Conservation (phyloP, 371 early-diverging fungal species). For the Syncephalastrum contaminatum region DNA sequence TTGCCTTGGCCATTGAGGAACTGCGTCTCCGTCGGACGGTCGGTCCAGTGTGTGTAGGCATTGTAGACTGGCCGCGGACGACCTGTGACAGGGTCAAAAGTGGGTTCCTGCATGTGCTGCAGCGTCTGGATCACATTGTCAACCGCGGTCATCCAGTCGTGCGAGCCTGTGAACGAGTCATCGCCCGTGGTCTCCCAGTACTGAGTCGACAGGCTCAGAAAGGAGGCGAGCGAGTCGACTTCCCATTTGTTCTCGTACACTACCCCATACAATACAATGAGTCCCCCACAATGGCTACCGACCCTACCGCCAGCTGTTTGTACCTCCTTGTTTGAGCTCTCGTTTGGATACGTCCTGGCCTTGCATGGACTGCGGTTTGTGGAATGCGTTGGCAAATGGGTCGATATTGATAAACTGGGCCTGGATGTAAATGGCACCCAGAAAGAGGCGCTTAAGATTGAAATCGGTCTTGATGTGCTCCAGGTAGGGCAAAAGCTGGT, state of each 20-base stretch:
- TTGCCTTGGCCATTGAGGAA: conserved; percentile 54
- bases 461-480: conserved; percentile 40
- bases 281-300: not conserved
- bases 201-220: conserved; percentile 44
- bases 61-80: conserved; percentile 14
- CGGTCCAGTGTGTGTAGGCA: conserved; percentile 27
- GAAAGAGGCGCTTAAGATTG: conserved; percentile 39
- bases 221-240: conserved; percentile 56
- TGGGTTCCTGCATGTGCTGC: conserved; percentile 35
- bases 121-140: conserved; percentile 27
- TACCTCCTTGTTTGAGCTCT: conserved; percentile 8
- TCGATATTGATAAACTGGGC: conserved; percentile 50
- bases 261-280: not conserved
- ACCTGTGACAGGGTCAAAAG: conserved; percentile 36
- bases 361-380: conserved; percentile 26
- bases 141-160: conserved; percentile 43
- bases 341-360: too few species aligned
- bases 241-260: conserved; percentile 54
- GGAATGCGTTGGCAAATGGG: conserved; percentile 54
- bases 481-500: conserved; percentile 60
- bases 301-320: too few species aligned
- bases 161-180: conserved; percentile 26
- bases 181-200: conserved; percentile 47
- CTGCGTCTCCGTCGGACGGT: conserved; percentile 59
- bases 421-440: conserved; percentile 56